phyloP scores from a whole-genome alignment of 805 yeast species.

The Schizosaccharomyces cryophilus region DNA sequence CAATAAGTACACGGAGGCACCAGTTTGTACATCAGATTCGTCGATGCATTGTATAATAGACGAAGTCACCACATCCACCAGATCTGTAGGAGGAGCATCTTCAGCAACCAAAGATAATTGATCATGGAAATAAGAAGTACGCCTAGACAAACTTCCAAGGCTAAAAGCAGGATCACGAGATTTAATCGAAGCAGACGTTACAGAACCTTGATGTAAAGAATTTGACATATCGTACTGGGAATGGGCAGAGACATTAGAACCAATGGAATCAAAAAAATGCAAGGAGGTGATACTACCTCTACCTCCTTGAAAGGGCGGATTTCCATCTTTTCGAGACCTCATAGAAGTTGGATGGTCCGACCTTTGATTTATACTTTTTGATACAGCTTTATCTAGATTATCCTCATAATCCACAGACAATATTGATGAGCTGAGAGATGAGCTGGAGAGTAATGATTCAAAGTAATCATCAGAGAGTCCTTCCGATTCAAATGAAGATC shows the following conservation, averaged over 20 bases:
- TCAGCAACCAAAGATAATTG: conserved; percentile 23
- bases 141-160: not conserved
- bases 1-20: not conserved
- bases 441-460: not conserved
- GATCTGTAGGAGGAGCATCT: conserved; percentile 27
- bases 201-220: not conserved
- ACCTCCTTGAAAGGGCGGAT: not conserved
- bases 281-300: not conserved
- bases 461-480: not conserved
- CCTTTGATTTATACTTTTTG: not conserved
- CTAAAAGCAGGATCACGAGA: not conserved
- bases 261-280: not conserved
- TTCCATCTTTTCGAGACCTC: not conserved
- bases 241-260: not conserved
- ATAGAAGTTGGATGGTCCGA: not conserved
- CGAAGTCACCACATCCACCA: conserved; percentile 41
- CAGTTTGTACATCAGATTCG: conserved; percentile 15
- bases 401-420: not conserved
- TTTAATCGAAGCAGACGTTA: not conserved
- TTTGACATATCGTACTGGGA: not conserved
- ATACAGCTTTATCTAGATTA: not conserved
- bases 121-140: conserved; percentile 3
- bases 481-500: too few species aligned
- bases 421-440: not conserved
- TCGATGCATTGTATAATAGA: conserved; percentile 34